These are phyloP conservation scores for Heritiera littoralis DNA, from an alignment of 345 rosid genomes.

Conservation along the genomic window DNA sequence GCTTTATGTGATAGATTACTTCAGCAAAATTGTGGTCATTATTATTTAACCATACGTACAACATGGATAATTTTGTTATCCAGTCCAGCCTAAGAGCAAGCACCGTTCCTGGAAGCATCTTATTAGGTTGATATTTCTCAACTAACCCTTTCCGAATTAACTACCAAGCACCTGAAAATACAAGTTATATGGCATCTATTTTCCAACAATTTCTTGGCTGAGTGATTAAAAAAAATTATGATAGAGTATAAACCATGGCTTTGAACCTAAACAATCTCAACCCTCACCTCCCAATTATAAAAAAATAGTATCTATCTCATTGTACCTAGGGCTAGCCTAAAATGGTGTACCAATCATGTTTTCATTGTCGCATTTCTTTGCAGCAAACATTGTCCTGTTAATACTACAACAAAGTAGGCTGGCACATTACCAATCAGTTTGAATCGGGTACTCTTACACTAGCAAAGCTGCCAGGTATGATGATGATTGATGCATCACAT, in stretches of 20 bases:
- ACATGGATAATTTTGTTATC: neutral
- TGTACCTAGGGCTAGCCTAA: too few relatives aligned
- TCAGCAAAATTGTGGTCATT: neutral
- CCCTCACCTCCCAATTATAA: too few relatives aligned
- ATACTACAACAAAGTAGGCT: slow-evolving; percentile 21
- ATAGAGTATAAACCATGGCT: too few relatives aligned
- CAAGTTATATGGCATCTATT: too few relatives aligned
- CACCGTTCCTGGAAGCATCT: neutral
- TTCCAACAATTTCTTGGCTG: too few relatives aligned
- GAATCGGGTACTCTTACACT: neutral
- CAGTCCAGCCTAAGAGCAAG: neutral
- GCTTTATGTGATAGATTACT: neutral
- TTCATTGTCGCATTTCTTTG: too few relatives aligned
- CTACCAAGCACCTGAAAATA: neutral
- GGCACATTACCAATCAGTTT: neutral
- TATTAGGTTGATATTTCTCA: neutral
- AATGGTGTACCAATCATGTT: too few relatives aligned
- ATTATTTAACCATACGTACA: neutral
- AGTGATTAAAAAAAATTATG: too few relatives aligned
- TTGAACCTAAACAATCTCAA: too few relatives aligned
- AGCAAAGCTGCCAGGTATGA: neutral
- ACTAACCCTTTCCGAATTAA: neutral
- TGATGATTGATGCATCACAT: slow-evolving; percentile 1
- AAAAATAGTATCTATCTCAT: too few relatives aligned
- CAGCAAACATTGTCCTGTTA: too few relatives aligned